These are phyloP conservation scores for Dipteronia sinensis DNA, from an alignment of 345 rosid species.

Conservation along the genomic window DNA sequence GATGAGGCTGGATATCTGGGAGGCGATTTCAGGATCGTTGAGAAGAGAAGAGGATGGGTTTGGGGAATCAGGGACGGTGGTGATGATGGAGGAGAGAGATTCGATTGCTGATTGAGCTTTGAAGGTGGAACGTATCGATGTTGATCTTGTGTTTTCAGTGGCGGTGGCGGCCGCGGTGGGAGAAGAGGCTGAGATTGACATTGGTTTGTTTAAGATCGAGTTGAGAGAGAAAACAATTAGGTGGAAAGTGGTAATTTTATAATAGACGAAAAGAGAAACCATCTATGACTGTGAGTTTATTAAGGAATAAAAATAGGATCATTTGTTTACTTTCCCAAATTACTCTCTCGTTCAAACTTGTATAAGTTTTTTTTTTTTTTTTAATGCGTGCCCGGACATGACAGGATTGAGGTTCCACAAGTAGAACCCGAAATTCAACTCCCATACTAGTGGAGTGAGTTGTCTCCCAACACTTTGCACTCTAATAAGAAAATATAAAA, in stretches of 20 bases:
- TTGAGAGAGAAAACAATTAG: too few relatives aligned
- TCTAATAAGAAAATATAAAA: too few relatives aligned
- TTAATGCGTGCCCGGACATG: too few relatives aligned
- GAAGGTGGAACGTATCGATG: slow-evolving; percentile 18
- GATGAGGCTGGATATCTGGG: slow-evolving; percentile 71
- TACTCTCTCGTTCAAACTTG: too few relatives aligned
- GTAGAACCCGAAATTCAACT: too few relatives aligned
- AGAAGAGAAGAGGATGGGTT: slow-evolving; percentile 55
- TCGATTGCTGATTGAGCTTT: slow-evolving; percentile 42
- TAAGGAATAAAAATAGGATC: slow-evolving; percentile 1
- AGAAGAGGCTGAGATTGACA: background rate
- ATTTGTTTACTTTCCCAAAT: background rate
- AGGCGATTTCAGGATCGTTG: slow-evolving; percentile 48
- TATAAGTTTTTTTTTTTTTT: too few relatives aligned
- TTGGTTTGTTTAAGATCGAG: too few relatives aligned
- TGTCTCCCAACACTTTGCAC: too few relatives aligned
- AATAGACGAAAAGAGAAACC: background rate
- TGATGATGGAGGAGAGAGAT: slow-evolving; percentile 50
- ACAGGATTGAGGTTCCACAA: too few relatives aligned
- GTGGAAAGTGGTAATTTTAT: too few relatives aligned
- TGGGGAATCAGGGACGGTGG: slow-evolving; percentile 41
- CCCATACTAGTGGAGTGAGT: too few relatives aligned
- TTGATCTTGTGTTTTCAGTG: background rate
- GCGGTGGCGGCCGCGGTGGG: background rate
- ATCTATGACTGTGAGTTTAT: background rate